phyloP scores from a whole-genome alignment of 2,329 filamentous ascomycete genomes.

The Phialophora macrospora region DNA sequence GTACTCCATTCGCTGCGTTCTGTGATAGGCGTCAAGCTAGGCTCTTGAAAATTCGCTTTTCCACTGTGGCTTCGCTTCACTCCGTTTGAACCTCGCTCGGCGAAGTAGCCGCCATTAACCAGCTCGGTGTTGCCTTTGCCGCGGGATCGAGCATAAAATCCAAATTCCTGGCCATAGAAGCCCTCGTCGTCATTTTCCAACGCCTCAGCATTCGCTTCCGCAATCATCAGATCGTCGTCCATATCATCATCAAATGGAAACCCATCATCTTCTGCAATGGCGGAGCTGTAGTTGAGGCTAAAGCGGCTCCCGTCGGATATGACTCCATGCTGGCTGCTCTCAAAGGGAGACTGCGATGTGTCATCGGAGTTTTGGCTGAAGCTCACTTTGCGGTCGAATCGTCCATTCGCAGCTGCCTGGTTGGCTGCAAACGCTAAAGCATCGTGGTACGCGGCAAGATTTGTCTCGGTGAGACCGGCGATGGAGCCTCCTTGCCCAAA shows the following conservation, averaged over 20 bases:
- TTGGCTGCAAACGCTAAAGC: constrained; percentile 82
- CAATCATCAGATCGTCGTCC: constrained; percentile 89
- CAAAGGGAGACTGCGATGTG: constrained; percentile 46
- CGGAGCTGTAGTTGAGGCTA: constrained; percentile 51
- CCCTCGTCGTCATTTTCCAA: constrained; percentile 90
- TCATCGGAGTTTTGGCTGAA: constrained; percentile 49
- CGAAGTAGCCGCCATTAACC: constrained; percentile 87
- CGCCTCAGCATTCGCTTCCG: constrained; percentile 91
- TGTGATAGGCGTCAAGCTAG: constrained; percentile 93
- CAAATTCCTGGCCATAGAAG: constrained; percentile 95
- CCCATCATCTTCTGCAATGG: constrained; percentile 53
- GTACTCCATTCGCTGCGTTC: constrained; percentile 96
- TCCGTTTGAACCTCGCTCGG: constrained; percentile 69
- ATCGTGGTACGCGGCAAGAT: constrained; percentile 76
- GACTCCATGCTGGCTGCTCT: constrained; percentile 51
- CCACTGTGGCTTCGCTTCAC: constrained; percentile 72
- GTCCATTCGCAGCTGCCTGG: constrained; percentile 74
- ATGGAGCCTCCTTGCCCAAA: constrained; percentile 16
- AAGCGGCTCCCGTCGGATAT: constrained; percentile 57
- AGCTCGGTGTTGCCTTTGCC: constrained; percentile 62
- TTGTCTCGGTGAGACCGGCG: constrained; percentile 57
- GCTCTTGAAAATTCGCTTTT: constrained; percentile 75
- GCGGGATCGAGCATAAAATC: constrained; percentile 75
- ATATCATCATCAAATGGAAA: constrained; percentile 66
- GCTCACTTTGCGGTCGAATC: constrained; percentile 69